These are phyloP conservation scores for Hypoxylon subgilvum DNA, from an alignment of 495 filamentous ascomycete species.

Conservation along the genomic window DNA sequence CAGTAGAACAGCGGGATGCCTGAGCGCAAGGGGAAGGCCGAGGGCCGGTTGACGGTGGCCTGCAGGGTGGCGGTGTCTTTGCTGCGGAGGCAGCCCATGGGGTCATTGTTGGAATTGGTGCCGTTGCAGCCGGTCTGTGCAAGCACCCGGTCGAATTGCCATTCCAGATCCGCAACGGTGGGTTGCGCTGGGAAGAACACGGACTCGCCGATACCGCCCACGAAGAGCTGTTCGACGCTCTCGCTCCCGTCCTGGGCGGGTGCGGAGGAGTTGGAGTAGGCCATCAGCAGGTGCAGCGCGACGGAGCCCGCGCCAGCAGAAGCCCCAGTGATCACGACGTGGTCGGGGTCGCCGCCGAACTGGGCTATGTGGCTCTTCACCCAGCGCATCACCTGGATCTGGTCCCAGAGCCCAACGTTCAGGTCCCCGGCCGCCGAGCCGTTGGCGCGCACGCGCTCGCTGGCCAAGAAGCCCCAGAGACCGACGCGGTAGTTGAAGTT, in stretches of 20 bases:
- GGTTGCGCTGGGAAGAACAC: constrained; percentile 55
- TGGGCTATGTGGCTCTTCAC: constrained; percentile 67
- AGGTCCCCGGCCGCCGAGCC: constrained; percentile 56
- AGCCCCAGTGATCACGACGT: constrained; percentile 74
- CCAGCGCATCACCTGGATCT: constrained; percentile 71
- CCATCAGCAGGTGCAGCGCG: constrained; percentile 65
- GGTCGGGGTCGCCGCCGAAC: constrained; percentile 76
- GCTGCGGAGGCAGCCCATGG: constrained; percentile 58
- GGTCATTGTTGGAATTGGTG: background rate
- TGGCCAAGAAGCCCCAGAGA: constrained; percentile 73
- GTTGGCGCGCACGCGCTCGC: constrained; percentile 58
- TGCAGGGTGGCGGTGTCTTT: constrained; percentile 57
- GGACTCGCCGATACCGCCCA: constrained; percentile 49
- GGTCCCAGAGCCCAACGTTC: constrained; percentile 76
- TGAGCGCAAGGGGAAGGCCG: constrained; percentile 54
- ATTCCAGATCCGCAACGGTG: constrained; percentile 48
- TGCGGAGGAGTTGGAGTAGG: constrained; percentile 55
- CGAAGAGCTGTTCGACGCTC: constrained; percentile 39
- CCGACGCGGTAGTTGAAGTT: constrained; percentile 80
- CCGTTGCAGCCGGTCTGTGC: constrained; percentile 40
- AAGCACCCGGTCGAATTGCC: constrained; percentile 47
- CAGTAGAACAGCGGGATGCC: constrained; percentile 56
- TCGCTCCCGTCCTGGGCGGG: background rate
- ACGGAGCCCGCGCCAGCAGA: constrained; percentile 74
- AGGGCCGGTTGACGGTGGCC: constrained; percentile 56